These are phyloP conservation scores for Neofusicoccum kwambonambiense DNA, from an alignment of 2,329 filamentous ascomycete species.

Conservation along the genomic window DNA sequence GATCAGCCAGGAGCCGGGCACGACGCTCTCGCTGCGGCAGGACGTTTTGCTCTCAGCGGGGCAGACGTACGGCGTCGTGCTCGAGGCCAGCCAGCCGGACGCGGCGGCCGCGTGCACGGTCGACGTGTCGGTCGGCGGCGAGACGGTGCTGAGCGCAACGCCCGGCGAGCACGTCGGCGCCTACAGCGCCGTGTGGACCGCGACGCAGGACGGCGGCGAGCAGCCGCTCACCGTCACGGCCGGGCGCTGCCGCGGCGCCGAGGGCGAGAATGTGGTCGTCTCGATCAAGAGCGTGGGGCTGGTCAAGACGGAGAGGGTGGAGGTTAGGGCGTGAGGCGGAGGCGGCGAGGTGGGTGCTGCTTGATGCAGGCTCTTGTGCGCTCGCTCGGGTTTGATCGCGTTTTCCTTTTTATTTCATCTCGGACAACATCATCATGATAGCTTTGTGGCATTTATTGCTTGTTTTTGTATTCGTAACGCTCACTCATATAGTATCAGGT, in stretches of 20 bases:
- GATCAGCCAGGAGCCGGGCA: slow-evolving; percentile 25
- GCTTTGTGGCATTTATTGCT: not conserved
- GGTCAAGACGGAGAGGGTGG: not conserved
- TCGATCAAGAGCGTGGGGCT: not conserved
- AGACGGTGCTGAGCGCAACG: not conserved
- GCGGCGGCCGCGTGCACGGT: slow-evolving; percentile 15
- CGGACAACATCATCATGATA: not conserved
- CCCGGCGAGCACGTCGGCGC: not conserved
- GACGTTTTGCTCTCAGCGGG: slow-evolving; percentile 31
- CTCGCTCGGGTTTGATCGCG: not conserved
- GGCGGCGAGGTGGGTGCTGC: not conserved
- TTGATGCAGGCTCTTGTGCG: not conserved
- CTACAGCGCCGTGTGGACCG: slow-evolving; percentile 18
- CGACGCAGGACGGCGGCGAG: not conserved
- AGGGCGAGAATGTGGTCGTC: not conserved
- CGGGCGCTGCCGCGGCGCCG: not conserved
- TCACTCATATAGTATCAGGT: not conserved
- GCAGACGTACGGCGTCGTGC: slow-evolving; percentile 25
- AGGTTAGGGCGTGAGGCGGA: not conserved
- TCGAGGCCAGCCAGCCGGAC: slow-evolving; percentile 31
- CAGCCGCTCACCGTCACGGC: not conserved
- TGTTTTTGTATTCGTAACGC: not conserved
- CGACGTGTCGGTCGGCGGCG: not conserved
- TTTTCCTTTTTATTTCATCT: not conserved
- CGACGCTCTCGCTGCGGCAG: slow-evolving; percentile 25